Evolutionary conservation across 495 filamentous ascomycete species (phyloP), one percentile per base, ranked within the genome.

Genomic region (Penicillium steckii): DNA sequence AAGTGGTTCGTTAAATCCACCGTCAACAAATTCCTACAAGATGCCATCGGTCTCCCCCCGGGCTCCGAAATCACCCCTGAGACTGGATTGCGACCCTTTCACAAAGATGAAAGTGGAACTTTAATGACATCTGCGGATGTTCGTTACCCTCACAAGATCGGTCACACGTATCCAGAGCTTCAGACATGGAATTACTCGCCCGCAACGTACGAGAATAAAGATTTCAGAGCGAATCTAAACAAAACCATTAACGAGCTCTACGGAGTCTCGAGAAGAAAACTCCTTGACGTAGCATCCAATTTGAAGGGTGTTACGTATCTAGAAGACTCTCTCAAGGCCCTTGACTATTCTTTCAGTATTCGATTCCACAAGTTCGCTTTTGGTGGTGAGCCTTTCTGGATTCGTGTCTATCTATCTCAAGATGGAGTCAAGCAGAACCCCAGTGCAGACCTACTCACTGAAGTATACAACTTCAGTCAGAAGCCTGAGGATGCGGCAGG

Each of bases 81-180:
- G 4, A 54, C 56, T 3, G 33, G 32, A 5, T 59, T 72, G 18
- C 33, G 67, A 17, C 71, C 72, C 8, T 74, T 74, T 54, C 71
- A 68, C 44, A 59, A 57, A 37, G 65, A 73, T 26, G 35, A 61
- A n/a, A 46, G 37, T 10, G 59, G 62, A 9, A 46, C 46, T 38
- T 59, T 55, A 25, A 72, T 65, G 61, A 64, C 44, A n/a, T 64
- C 70, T 7, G 44, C 47, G 12, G 64, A 56, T 2, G 56, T 49
- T n/a, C 57, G 68, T 15, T 54, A 61, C 8, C 52, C 57, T 15
- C 56, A 56, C n/a, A 57, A 33, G 15, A 73, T 78, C 33, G 78
- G 77, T 17, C 73, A 78, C 56, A 75, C 72, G 9, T 80, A 80
- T 54, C 76, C 78, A 0, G 78, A 80, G 55, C 57, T 77, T 13